Conservation (phyloP, 192 early-diverging fungal species). For the Chytriomyces confervae region DNA sequence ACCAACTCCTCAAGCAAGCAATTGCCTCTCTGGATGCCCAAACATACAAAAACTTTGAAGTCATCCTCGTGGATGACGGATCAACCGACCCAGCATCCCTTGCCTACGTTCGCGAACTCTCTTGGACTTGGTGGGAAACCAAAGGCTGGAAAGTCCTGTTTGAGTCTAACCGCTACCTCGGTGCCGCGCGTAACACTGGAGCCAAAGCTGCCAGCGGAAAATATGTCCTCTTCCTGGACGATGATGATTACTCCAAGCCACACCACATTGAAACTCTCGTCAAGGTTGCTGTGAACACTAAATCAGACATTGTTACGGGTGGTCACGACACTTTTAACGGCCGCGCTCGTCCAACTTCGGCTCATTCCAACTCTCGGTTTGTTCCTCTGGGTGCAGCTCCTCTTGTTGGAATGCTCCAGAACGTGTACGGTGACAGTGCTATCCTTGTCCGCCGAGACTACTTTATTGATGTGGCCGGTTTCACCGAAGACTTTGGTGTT, state of each 20-base stretch:
- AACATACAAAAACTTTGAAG: constrained; percentile 49
- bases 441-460: constrained; percentile 47
- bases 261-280: constrained; percentile 50
- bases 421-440: constrained; percentile 51
- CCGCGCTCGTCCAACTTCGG: constrained; percentile 27
- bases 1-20: constrained; percentile 48
- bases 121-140: constrained; percentile 50
- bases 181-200: constrained; percentile 50
- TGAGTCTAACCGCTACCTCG: constrained; percentile 51
- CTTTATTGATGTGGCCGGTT: constrained; percentile 45
- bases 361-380: constrained; percentile 31
- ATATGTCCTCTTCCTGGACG: constrained; percentile 51
- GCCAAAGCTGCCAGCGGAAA: constrained; percentile 42
- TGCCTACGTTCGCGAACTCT: constrained; percentile 41
- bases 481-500: constrained; percentile 51
- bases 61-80: constrained; percentile 52
- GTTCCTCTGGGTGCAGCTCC: constrained; percentile 47
- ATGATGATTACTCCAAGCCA: constrained; percentile 51
- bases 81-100: constrained; percentile 40
- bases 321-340: constrained; percentile 50
- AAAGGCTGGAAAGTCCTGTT: constrained; percentile 47
- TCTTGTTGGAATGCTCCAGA: constrained; percentile 48
- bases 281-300: constrained; percentile 50
- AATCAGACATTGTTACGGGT: constrained; percentile 48
- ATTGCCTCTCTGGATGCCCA: constrained; percentile 42